Evolutionary conservation across 768 basidiomycete genomes (phyloP), one percentile per base, ranked within the genome.

Genomic region (Leccinum disarticulatum): DNA sequence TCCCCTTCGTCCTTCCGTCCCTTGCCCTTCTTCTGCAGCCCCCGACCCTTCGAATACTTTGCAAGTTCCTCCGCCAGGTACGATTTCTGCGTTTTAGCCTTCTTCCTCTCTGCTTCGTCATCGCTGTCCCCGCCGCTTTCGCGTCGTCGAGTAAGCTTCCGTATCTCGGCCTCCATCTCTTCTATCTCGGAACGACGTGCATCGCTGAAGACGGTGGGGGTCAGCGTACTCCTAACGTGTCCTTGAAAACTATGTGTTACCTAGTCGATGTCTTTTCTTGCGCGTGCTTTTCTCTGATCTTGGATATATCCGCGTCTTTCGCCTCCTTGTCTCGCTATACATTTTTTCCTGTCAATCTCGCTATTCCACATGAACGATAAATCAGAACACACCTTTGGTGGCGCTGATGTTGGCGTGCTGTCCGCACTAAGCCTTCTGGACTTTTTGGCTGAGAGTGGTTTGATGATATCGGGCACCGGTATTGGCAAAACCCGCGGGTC

Each of bases 111-210:
- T 17, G 82, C 70, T 15, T 73, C 80, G 48, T 92, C 88, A 33
- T 88, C 89, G 65, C 89, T 89, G 47, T 83, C 86, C 27, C 80
- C 80, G 14, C 78, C 77, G 9, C 80, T 78, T 28, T 79, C 82
- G 9, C 81, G 83, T 47, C 80, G 81, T 61, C 86, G 85, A 30
- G 84, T 79, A 7, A 96, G 83, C 61, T 84, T 88, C 27, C 91
- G 87, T 57, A 98, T 90, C 49, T 93, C 90, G 7, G 85, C 86
- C 73, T 98, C 93, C 87, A 98, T 91, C 66, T 83, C 87, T 65
- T 87, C 87, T 54, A 97, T 91, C 70, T 94, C 87, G 7, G 84
- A 79, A 68, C 87, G 83, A 22, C 90, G 88, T 11, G 82, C 74
- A 35, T 80, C 79, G 55, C 89, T 93, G 59, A 4, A 50, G 36